phyloP scores from a whole-genome alignment of 129 eudicot species.

The Erigeron canadensis region DNA sequence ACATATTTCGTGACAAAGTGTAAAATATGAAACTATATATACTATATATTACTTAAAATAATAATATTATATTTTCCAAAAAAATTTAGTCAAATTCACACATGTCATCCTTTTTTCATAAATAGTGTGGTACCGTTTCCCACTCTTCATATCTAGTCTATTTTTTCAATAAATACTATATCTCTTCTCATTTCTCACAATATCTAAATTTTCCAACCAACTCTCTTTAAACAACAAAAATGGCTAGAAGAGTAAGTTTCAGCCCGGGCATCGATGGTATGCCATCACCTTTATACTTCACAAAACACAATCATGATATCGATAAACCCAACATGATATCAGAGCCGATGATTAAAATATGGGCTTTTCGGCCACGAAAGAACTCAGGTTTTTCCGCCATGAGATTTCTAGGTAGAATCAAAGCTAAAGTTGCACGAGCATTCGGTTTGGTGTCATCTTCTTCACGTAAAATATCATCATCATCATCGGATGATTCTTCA shows the following conservation, averaged over 20 bases:
- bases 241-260: slow-evolving; percentile 49
- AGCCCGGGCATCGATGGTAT: slow-evolving; percentile 28
- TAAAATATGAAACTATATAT: neutral
- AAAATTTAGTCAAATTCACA: neutral
- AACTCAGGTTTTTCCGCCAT: slow-evolving; percentile 39
- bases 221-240: slow-evolving; percentile 14
- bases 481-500: neutral
- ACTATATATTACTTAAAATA: neutral
- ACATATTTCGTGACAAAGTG: no score
- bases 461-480: slow-evolving; percentile 41
- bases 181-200: slow-evolving; percentile 12
- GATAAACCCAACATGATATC: neutral
- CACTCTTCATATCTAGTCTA: neutral
- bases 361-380: slow-evolving; percentile 30
- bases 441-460: slow-evolving; percentile 40
- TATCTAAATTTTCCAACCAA: slow-evolving; percentile 22
- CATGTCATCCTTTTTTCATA: neutral
- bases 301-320: slow-evolving; percentile 11
- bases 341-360: slow-evolving; percentile 16
- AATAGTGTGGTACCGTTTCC: slow-evolving; percentile 1
- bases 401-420: slow-evolving; percentile 34
- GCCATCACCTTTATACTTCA: slow-evolving; percentile 24
- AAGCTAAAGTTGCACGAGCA: slow-evolving; percentile 42
- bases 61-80: neutral
- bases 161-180: slow-evolving; percentile 26